Percentiles rank a stretch among this genome's conserved stretches.
Conservation (phyloP, 192 early-diverging fungal genomes). For the Gryganskiella cystojenkinii region DNA sequence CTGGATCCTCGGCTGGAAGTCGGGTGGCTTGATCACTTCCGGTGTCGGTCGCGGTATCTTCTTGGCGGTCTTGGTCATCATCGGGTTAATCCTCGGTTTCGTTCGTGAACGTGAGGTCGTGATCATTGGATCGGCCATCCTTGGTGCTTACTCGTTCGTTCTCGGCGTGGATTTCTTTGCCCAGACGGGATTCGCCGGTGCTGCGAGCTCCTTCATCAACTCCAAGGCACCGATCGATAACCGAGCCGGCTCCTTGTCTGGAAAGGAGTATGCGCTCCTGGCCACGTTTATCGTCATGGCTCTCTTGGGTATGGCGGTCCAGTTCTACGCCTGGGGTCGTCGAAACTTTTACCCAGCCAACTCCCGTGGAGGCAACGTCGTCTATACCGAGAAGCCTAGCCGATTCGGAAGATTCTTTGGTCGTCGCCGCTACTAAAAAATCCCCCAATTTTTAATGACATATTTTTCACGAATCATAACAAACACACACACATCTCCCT, state of each 20-base stretch:
- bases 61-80: conserved; percentile 39
- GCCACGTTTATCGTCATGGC: conserved; percentile 40
- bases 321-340: conserved; percentile 38
- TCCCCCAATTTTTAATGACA: too few species aligned
- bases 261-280: conserved; percentile 15
- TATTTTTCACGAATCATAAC: too few species aligned
- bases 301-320: conserved; percentile 27
- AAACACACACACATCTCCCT: too few species aligned
- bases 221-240: conserved; percentile 20
- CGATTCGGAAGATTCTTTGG: conserved; percentile 30
- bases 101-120: conserved; percentile 63
- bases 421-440: conserved; percentile 27
- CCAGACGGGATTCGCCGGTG: conserved; percentile 60
- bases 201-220: conserved; percentile 41
- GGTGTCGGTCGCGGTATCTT: conserved; percentile 46
- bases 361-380: conserved; percentile 10
- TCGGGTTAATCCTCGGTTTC: conserved; percentile 55
- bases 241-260: conserved; percentile 11
- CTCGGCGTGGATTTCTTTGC: conserved; percentile 66
- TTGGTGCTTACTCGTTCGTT: conserved; percentile 63
- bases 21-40: conserved; percentile 38
- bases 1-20: conserved; percentile 58
- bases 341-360: conserved; percentile 16
- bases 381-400: conserved; percentile 36
- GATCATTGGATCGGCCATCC: conserved; percentile 59